phyloP scores from a whole-genome alignment of 2,329 filamentous ascomycete species.

The Verruconis gallopava region DNA sequence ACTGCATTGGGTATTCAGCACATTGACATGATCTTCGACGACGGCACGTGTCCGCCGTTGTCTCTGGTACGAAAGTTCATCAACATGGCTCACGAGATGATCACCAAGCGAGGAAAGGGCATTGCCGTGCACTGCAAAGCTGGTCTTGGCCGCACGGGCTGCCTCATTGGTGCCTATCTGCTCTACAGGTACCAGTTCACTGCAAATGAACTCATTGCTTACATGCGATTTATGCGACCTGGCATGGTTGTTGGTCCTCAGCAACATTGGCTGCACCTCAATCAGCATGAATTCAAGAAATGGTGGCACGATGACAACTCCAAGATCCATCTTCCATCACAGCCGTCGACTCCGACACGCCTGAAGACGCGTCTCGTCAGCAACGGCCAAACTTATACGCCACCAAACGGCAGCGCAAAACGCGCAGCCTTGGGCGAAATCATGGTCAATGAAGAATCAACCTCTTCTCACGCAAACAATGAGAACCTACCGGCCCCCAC shows the following conservation, averaged over 20 bases:
- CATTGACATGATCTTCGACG: constrained; percentile 98
- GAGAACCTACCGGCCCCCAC: constrained; percentile 92
- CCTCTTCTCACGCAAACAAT: constrained; percentile 42
- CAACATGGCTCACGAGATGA: constrained; percentile 85
- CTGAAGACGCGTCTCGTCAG: constrained; percentile 34
- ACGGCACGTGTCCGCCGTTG: constrained; percentile 86
- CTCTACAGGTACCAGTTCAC: constrained; percentile 97
- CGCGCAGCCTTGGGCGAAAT: constrained; percentile 89
- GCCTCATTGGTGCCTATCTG: constrained; percentile 90
- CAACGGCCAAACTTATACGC: constrained; percentile 64
- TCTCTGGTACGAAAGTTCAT: constrained; percentile 90
- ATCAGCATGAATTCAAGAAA: constrained; percentile 93
- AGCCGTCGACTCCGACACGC: constrained; percentile 41
- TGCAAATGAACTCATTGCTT: constrained; percentile 91
- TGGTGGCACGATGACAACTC: constrained; percentile 80
- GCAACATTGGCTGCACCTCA: constrained; percentile 96
- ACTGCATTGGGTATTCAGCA: constrained; percentile 90
- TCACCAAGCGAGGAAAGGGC: constrained; percentile 76
- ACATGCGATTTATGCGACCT: constrained; percentile 97
- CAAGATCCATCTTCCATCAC: constrained; percentile 64
- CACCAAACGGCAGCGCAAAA: constrained; percentile 64
- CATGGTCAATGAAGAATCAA: constrained; percentile 56
- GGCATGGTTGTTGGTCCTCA: constrained; percentile 98
- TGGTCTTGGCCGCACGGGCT: constrained; percentile 86
- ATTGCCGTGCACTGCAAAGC: constrained; percentile 99